Evolutionary conservation across 768 basidiomycete species (phyloP), one percentile per base, ranked within the genome.

Genomic region (Hydnum rufescens): DNA sequence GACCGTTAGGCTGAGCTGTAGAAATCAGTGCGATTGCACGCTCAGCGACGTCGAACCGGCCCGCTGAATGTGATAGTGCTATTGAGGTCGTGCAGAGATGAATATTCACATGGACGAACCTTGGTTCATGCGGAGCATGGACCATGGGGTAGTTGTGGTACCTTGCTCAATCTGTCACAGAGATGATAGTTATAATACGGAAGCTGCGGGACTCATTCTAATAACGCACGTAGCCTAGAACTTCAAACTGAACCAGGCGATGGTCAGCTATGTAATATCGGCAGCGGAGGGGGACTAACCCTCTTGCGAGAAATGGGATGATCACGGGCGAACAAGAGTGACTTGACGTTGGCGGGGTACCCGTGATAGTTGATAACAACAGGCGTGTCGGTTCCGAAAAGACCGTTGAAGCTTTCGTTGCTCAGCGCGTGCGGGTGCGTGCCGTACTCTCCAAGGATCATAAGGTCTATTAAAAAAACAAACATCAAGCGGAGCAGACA

Each of bases 351-450:
- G 51, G 78, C 73, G 0, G 82, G 77, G 60, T 79, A 87, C 4
- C 82, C 80, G 63, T 89, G 86, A 66, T 82, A 89, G 66, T 87
- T 87, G 67, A 88, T 74, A 60, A 85, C 74, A 36, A 90, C 66
- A 1, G 74, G 72, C 57, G 68, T 73, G 60, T 85, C 75, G 23
- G 64, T 61, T 4, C 84, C 86, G 66, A 92, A 88, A 32, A 90
- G 70, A 29, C 72, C 66, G 42, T 74, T 68, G 62, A 84, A 90
- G 48, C 72, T 74, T 1, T 69, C 72, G 26, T 72, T 66, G 57
- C 64, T 69, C 54, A 90, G 67, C 1, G 82, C 71, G 58, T 88
- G 86, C 4, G 87, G 86, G 61, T 90, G 86, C 6, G 71, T 65
- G 51, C 80, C 82, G n/a, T 61, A 63, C 3, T 72, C 68, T 28